Conservation (phyloP, 805 yeast genomes). For the Candida boidinii region DNA sequence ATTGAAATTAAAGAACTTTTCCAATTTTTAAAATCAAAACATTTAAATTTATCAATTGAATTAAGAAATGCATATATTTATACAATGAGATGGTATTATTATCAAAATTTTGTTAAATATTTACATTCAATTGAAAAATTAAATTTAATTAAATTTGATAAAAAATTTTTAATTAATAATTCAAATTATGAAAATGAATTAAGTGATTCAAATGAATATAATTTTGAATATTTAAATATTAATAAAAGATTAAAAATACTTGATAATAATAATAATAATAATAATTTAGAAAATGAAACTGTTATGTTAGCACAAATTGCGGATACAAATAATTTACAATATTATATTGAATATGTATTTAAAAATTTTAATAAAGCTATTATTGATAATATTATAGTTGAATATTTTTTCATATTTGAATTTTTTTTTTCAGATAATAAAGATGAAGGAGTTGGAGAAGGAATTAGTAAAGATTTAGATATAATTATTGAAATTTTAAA, state of each 20-base stretch:
- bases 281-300: constrained; percentile 44
- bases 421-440: constrained; percentile 49
- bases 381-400: constrained; percentile 69
- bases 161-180: no score
- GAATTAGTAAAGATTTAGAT: no score
- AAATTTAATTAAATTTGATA: constrained; percentile 46
- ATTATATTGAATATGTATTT: constrained; percentile 68
- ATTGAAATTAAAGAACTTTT: constrained; percentile 55
- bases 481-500: no score
- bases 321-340: constrained; percentile 57
- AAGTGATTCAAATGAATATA: constrained; percentile 30
- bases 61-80: constrained; percentile 71
- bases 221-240: no score
- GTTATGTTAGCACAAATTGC: constrained; percentile 82
- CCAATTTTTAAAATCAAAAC: constrained; percentile 44
- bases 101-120: constrained; percentile 69
- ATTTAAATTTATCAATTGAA: constrained; percentile 60
- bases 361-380: constrained; percentile 66
- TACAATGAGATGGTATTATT: constrained; percentile 93
- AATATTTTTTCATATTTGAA: constrained; percentile 62
- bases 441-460: constrained; percentile 36
- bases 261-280: no score
- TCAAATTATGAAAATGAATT: no score
- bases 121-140: constrained; percentile 62
- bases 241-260: no score